A percentile compares a stretch with the other conserved stretches of the same genome.
Conservation (phyloP, 306 rosid species). For the Betula pendula region DNA sequence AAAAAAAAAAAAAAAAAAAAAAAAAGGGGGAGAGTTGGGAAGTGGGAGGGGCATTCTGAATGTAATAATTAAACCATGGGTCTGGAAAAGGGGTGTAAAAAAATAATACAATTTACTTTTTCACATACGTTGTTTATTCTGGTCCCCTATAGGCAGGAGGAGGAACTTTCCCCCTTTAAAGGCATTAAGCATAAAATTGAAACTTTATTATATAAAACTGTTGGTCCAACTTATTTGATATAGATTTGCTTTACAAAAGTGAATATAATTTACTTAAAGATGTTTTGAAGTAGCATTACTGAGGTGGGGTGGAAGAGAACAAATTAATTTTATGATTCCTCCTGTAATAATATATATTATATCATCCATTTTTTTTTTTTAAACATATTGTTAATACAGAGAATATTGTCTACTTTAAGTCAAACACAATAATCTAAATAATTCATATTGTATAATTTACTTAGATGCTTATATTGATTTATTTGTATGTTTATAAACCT, state of each 20-base stretch:
- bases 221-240: constrained; percentile 6
- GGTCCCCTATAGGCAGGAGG: constrained; percentile 10
- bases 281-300: background rate
- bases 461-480: too few relatives aligned
- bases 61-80: background rate
- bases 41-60: background rate
- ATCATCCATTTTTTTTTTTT: too few relatives aligned
- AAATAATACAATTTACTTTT: background rate
- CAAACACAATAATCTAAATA: too few relatives aligned
- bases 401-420: too few relatives aligned
- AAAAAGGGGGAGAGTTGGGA: too few relatives aligned
- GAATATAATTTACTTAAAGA: background rate
- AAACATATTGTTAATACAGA: too few relatives aligned
- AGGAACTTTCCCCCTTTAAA: constrained; percentile 3
- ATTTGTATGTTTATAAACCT: too few relatives aligned
- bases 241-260: background rate
- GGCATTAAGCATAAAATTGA: constrained; percentile 13
- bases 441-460: too few relatives aligned
- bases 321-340: too few relatives aligned
- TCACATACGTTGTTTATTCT: constrained; percentile 1
- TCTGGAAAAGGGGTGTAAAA: background rate
- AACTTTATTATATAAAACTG: constrained; percentile 7
- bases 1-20: too few relatives aligned
- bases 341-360: too few relatives aligned
- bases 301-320: too few relatives aligned